Evolutionary conservation across 108 stramenopile genomes (phyloP).

Genomic region (Skeletonema grethae): DNA sequence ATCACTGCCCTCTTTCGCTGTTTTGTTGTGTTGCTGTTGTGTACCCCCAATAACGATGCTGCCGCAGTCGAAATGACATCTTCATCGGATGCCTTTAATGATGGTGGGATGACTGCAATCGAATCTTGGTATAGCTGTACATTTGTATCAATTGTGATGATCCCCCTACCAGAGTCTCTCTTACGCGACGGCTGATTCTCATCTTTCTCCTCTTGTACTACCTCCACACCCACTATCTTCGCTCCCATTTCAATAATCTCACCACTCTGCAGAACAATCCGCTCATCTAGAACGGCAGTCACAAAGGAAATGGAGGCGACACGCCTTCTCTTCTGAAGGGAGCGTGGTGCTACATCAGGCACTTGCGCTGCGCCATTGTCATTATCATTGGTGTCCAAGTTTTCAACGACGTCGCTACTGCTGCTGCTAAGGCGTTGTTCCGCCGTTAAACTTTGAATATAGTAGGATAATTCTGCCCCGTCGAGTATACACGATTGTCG

Average conservation of each 20-base stretch:
- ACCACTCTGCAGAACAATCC: background rate
- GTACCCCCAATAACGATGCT: slow-evolving; percentile 43
- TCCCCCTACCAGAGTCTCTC: background rate
- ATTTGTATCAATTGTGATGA: background rate
- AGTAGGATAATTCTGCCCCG: slow-evolving; percentile 20
- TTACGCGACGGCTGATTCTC: too few species aligned
- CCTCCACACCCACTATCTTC: background rate
- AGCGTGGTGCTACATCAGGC: slow-evolving; percentile 18
- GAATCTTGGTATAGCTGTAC: slow-evolving; percentile 45
- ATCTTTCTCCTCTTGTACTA: background rate
- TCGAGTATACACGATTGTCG: slow-evolving; percentile 17
- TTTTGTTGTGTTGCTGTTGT: slow-evolving; percentile 17
- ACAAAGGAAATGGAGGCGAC: slow-evolving; percentile 11
- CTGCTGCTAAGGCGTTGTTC: background rate
- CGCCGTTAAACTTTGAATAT: slow-evolving; percentile 7
- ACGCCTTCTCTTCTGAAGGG: slow-evolving; percentile 8
- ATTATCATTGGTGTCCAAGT: background rate
- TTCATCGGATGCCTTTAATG: slow-evolving; percentile 28
- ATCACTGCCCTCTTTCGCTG: slow-evolving; percentile 46
- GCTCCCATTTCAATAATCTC: background rate
- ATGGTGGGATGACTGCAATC: slow-evolving; percentile 49
- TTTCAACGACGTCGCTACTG: background rate
- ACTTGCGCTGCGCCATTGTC: background rate
- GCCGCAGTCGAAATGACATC: slow-evolving; percentile 62
- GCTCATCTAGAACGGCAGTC: background rate